These are phyloP conservation scores for Geranium rotundifolium DNA, from an alignment of 345 rosid species.

Conservation along the genomic window DNA sequence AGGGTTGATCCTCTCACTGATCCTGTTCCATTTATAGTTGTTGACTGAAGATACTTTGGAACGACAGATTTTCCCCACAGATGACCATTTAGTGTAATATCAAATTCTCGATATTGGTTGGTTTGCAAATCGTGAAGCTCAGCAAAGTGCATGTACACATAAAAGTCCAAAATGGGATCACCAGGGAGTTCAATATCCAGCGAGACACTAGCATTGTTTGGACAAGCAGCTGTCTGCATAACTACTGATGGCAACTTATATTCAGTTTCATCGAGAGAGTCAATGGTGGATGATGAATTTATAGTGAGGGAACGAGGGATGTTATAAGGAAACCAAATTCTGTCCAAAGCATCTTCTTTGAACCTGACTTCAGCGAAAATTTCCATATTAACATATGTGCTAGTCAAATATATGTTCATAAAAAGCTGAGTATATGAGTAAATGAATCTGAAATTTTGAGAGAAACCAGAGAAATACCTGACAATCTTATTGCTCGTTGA, in stretches of 20 bases:
- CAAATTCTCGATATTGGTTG: slow-evolving; percentile 15
- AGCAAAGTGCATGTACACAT: slow-evolving; percentile 24
- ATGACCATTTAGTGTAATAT: slow-evolving; percentile 12
- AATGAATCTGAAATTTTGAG: too few relatives aligned
- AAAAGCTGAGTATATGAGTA: neutral
- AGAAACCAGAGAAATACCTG: slow-evolving; percentile 11
- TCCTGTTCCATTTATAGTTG: slow-evolving; percentile 1
- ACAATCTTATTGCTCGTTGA: slow-evolving; percentile 9
- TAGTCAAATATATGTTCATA: neutral
- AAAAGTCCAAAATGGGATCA: slow-evolving; percentile 10
- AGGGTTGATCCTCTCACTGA: slow-evolving; percentile 19
- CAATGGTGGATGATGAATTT: slow-evolving; percentile 1
- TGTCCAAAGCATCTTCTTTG: slow-evolving; percentile 18
- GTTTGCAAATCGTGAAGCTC: slow-evolving; percentile 10
- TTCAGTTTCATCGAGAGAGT: slow-evolving; percentile 2
- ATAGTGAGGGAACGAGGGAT: neutral
- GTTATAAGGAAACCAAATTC: slow-evolving; percentile 21
- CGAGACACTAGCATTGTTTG: slow-evolving; percentile 2
- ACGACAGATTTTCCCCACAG: slow-evolving; percentile 1
- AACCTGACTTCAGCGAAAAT: slow-evolving; percentile 3
- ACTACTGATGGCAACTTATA: slow-evolving; percentile 10
- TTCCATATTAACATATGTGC: neutral
- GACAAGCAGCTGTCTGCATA: slow-evolving; percentile 20
- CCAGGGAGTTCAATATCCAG: slow-evolving; percentile 9
- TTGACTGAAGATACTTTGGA: slow-evolving; percentile 9